Conservation (phyloP, 257 asterid genomes). For the Cordia subcordata region DNA sequence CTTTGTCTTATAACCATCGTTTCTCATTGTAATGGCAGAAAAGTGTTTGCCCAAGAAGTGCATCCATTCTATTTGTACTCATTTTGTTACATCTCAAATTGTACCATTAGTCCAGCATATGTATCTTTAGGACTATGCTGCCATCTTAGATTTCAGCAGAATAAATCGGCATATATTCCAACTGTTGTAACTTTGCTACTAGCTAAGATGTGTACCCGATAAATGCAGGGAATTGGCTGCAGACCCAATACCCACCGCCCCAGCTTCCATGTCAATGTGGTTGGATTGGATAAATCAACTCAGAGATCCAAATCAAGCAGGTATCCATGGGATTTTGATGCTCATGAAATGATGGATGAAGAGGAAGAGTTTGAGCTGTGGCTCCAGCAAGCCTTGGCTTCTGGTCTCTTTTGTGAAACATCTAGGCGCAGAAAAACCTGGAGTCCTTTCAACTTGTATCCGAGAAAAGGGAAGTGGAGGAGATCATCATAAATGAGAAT, state of each 20-base stretch:
- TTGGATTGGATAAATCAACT: slow-evolving; percentile 70
- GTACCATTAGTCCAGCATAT: no score
- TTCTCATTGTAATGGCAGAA: no score
- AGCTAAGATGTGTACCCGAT: not conserved
- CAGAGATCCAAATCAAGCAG: slow-evolving; percentile 83
- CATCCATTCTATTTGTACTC: no score
- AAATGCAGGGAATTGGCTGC: slow-evolving; percentile 86
- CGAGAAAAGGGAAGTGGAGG: slow-evolving; percentile 82
- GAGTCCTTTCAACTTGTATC: slow-evolving; percentile 96
- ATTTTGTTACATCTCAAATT: no score
- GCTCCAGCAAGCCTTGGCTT: slow-evolving; percentile 96
- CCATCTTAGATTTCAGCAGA: no score
- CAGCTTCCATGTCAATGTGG: slow-evolving; percentile 99
- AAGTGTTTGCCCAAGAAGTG: no score
- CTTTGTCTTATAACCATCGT: no score
- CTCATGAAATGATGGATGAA: slow-evolving; percentile 92
- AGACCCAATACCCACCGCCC: slow-evolving; percentile 96
- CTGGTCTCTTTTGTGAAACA: slow-evolving; percentile 85
- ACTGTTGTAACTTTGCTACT: not conserved
- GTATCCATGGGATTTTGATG: slow-evolving; percentile 90
- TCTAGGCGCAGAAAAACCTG: slow-evolving; percentile 93
- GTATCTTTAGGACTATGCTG: no score
- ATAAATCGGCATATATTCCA: no score
- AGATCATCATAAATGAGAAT: slow-evolving; percentile 55
- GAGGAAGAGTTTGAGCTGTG: slow-evolving; percentile 94